Evolutionary conservation across 1,139 yeast genomes (phyloP).

Genomic region (Petasospora rhodanensis): DNA sequence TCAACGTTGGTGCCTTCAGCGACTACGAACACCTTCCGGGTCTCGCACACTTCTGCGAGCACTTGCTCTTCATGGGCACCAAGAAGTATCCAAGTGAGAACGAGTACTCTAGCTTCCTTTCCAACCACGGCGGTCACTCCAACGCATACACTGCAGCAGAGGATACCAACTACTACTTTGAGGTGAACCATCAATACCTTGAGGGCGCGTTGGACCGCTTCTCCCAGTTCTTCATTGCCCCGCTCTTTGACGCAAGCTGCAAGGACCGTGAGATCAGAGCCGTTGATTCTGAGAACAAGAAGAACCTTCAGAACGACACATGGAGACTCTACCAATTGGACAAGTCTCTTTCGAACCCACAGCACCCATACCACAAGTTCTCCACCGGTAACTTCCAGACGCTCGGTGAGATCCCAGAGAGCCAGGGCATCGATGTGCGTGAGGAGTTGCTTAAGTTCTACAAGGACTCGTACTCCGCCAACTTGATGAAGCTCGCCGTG

Average conservation of each 20-base stretch:
- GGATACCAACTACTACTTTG: slow-evolving; percentile 89
- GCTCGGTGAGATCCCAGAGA: slow-evolving; percentile 50
- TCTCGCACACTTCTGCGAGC: slow-evolving; percentile 95
- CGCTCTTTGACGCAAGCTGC: slow-evolving; percentile 74
- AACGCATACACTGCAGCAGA: slow-evolving; percentile 89
- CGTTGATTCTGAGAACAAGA: slow-evolving; percentile 93
- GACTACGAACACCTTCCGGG: slow-evolving; percentile 78
- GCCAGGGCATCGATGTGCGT: slow-evolving; percentile 52
- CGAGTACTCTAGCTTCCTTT: slow-evolving; percentile 73
- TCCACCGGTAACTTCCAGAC: slow-evolving; percentile 71
- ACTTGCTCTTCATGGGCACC: slow-evolving; percentile 95
- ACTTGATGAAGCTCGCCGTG: slow-evolving; percentile 82
- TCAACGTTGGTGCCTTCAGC: slow-evolving; percentile 82
- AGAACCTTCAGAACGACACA: slow-evolving; percentile 81
- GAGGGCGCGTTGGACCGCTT: slow-evolving; percentile 90
- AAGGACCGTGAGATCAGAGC: slow-evolving; percentile 92
- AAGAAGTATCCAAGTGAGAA: slow-evolving; percentile 86
- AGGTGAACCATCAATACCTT: slow-evolving; percentile 67
- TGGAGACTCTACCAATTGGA: slow-evolving; percentile 90
- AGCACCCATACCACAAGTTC: slow-evolving; percentile 71
- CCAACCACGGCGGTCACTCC: slow-evolving; percentile 62
- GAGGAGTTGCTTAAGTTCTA: slow-evolving; percentile 62
- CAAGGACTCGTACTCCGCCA: slow-evolving; percentile 60
- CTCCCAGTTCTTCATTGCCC: slow-evolving; percentile 85
- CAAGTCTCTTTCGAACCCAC: slow-evolving; percentile 62